phyloP scores from a whole-genome alignment of 2,329 filamentous ascomycete species.

The Arthrinium phaeospermum region DNA sequence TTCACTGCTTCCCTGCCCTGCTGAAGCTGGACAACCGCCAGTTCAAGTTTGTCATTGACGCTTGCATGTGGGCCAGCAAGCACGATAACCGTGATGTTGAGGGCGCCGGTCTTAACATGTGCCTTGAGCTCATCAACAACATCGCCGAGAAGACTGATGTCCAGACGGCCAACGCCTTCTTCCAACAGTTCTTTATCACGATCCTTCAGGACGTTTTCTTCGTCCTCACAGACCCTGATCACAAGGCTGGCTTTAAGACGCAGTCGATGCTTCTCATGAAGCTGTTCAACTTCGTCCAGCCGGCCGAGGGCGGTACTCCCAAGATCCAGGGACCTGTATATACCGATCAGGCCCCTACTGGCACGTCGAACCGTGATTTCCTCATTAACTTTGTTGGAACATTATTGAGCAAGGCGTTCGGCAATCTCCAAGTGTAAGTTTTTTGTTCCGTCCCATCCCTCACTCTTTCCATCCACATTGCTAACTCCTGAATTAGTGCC shows the following conservation, averaged over 20 bases:
- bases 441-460: neutral
- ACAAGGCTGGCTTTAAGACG: constrained; percentile 99
- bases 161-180: constrained; percentile 90
- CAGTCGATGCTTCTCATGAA: constrained; percentile 92
- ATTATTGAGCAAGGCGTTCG: constrained; percentile 87
- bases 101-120: constrained; percentile 96
- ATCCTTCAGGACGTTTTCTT: constrained; percentile 99
- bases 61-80: constrained; percentile 99
- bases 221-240: constrained; percentile 94
- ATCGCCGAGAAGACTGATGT: constrained; percentile 91
- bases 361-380: constrained; percentile 91
- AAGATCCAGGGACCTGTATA: constrained; percentile 96
- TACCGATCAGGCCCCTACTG: constrained; percentile 79
- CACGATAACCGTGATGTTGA: constrained; percentile 99
- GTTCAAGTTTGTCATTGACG: constrained; percentile 99
- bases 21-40: constrained; percentile 93
- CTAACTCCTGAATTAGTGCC: constrained; percentile 59
- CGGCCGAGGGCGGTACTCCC: constrained; percentile 68
- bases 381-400: constrained; percentile 85
- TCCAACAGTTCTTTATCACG: constrained; percentile 95
- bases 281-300: constrained; percentile 95
- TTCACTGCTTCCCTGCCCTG: constrained; percentile 94
- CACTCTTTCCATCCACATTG: neutral
- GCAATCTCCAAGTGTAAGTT: constrained; percentile 86
- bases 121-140: constrained; percentile 94